A percentile compares a stretch with the other conserved stretches of the same genome.
phyloP scores from a whole-genome alignment of 2,329 filamentous ascomycete genomes.

The Neoarthrinium moseri region DNA sequence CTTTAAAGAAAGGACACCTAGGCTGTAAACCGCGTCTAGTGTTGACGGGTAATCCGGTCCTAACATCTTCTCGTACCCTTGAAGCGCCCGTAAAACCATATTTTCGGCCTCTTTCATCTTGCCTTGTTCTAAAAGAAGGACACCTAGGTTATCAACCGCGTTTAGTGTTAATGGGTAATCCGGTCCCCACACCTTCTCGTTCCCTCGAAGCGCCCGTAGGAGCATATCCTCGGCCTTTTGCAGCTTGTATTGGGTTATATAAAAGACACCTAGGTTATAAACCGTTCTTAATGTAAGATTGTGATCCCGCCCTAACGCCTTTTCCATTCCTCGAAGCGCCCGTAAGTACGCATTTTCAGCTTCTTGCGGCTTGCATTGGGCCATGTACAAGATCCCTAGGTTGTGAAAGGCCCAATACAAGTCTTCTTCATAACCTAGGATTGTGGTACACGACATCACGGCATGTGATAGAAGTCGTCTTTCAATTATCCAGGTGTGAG shows the following conservation, averaged over 20 bases:
- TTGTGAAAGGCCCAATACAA: slow-evolving; percentile 11
- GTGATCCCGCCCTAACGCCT: slow-evolving; percentile 7
- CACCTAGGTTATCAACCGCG: slow-evolving; percentile 24
- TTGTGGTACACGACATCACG: not conserved
- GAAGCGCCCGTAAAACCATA: slow-evolving; percentile 28
- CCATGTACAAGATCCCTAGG: not conserved
- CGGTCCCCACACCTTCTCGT: slow-evolving; percentile 2
- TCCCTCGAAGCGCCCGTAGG: slow-evolving; percentile 1
- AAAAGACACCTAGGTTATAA: slow-evolving; percentile 12
- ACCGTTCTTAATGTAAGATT: slow-evolving; percentile 9
- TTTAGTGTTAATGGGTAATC: not conserved
- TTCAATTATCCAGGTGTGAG: slow-evolving; percentile 15
- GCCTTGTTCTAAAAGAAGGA: slow-evolving; percentile 24
- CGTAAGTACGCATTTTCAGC: slow-evolving; percentile 2
- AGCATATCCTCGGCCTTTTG: slow-evolving; percentile 8
- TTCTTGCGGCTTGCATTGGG: not conserved
- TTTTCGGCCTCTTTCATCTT: slow-evolving; percentile 22
- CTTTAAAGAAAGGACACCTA: no score
- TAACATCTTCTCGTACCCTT: slow-evolving; percentile 18
- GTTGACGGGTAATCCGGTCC: no score
- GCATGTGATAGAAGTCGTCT: slow-evolving; percentile 17
- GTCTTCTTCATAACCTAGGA: slow-evolving; percentile 8
- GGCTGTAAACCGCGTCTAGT: no score
- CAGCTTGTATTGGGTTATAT: slow-evolving; percentile 1
- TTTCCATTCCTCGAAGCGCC: slow-evolving; percentile 1